Evolutionary conservation across 495 filamentous ascomycete genomes (phyloP).

Genomic region (Penicillium bialowiezense): DNA sequence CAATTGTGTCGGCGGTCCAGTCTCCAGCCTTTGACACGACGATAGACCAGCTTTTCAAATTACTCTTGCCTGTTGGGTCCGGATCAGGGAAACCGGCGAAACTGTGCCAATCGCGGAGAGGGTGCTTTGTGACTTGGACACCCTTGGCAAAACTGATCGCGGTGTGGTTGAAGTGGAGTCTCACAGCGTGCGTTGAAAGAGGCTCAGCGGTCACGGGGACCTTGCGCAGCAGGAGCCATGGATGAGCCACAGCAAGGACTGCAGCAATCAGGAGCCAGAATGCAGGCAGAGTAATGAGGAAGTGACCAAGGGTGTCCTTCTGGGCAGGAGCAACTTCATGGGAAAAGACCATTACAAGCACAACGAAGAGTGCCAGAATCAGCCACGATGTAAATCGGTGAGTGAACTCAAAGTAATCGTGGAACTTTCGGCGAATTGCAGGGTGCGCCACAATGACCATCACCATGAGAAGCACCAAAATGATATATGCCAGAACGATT

Average conservation of each 20-base stretch:
- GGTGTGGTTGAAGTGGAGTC: slow-evolving; percentile 62
- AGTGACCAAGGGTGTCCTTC: slow-evolving; percentile 13
- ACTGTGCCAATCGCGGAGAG: slow-evolving; percentile 66
- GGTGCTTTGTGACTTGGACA: slow-evolving; percentile 37
- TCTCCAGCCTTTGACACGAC: slow-evolving; percentile 71
- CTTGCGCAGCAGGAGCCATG: slow-evolving; percentile 65
- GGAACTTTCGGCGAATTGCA: slow-evolving; percentile 46
- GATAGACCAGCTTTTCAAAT: slow-evolving; percentile 14
- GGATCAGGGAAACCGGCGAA: slow-evolving; percentile 64
- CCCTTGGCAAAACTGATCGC: slow-evolving; percentile 20
- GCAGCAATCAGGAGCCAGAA: slow-evolving; percentile 68
- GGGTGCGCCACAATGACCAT: slow-evolving; percentile 47
- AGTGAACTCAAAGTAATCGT: slow-evolving; percentile 65
- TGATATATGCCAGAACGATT: slow-evolving; percentile 17
- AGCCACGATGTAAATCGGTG: slow-evolving; percentile 69
- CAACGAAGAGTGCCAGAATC: slow-evolving; percentile 59
- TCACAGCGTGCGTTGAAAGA: slow-evolving; percentile 64
- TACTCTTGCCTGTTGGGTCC: background rate
- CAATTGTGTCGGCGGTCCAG: slow-evolving; percentile 64
- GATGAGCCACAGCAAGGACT: slow-evolving; percentile 58
- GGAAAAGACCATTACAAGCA: slow-evolving; percentile 27
- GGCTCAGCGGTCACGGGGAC: slow-evolving; percentile 57
- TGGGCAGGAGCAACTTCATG: slow-evolving; percentile 26
- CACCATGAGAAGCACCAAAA: slow-evolving; percentile 24
- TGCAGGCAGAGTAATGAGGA: slow-evolving; percentile 52